Base-by-base conservation (phyloP, 2,329 filamentous ascomycete genomes). In the Hypocrella siamensis region DNA sequence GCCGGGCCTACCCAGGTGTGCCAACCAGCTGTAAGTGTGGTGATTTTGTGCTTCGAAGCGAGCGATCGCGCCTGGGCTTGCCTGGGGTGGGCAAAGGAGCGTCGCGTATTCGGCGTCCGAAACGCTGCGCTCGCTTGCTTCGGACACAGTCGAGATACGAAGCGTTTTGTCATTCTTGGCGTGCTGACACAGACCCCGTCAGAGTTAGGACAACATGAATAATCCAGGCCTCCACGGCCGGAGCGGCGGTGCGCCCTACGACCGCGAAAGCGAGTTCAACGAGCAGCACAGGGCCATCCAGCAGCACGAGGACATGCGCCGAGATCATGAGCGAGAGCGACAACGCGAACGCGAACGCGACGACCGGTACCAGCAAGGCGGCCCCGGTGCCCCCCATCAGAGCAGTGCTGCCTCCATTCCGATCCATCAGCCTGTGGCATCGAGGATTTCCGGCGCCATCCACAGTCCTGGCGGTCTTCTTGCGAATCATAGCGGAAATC, bases 381-480 rank as follows among this genome's bases (percentile, higher is more conserved):
- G 24, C n/a, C 35, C 30, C 31, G 35, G 30, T 21, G 35, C 24
- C 2, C 51, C 53, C 38, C 84, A 90, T 48, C 86, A 94, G 53
- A 90, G 79, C 56, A 86, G 82, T 48, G 77, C 82, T 25, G 83
- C 79, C 35, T 84, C 86, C 3, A 82, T 93, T 33, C 84, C 86
- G 33, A 78, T 96, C 45, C 88, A 96, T 56, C 88, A 96, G 54
- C 88, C 88, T 5, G 85, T 94, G 36, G 88, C 88, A 39, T 75
- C 85, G 49, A 65, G 86, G 56, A 64, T 84, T 39, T 60, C 79
- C 35, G 79, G 76, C 40, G 79, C 83, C 32, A 92, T 94, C 35
- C 88, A 93, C 51, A 92, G 85, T 28, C 88, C 88, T 2, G 88
- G 90, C 42, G 88, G 88, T 7, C 67, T 96, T 22, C 70, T 96